phyloP scores from a whole-genome alignment of 2,329 filamentous ascomycete species.

The Gremmenia infestans region DNA sequence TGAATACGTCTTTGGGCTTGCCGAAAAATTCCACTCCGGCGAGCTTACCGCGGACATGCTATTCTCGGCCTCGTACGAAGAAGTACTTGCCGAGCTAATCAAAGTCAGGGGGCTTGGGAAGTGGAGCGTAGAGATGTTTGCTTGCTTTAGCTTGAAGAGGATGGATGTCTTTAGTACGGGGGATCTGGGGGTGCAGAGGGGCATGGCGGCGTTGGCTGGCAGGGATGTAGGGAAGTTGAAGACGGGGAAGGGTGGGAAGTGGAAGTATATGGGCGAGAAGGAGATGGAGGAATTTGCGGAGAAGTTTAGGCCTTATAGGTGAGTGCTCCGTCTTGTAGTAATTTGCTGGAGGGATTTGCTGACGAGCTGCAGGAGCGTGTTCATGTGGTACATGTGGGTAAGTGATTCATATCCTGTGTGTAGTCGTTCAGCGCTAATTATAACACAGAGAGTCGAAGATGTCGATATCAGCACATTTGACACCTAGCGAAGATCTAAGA shows the following conservation, averaged over 20 bases:
- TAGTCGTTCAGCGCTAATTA: background rate
- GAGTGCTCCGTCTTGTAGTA: constrained; percentile 22
- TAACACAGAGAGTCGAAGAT: constrained; percentile 61
- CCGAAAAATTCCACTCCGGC: constrained; percentile 70
- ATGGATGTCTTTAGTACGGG: constrained; percentile 92
- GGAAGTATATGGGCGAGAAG: constrained; percentile 94
- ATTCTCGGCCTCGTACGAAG: constrained; percentile 74
- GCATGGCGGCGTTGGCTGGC: constrained; percentile 84
- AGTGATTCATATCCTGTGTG: background rate
- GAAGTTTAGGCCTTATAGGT: constrained; percentile 77
- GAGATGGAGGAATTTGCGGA: constrained; percentile 84
- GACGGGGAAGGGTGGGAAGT: constrained; percentile 69
- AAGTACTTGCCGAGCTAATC: constrained; percentile 75
- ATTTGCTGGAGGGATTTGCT: constrained; percentile 10
- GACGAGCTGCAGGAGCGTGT: constrained; percentile 58
- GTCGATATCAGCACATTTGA: constrained; percentile 66
- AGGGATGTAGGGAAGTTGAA: constrained; percentile 82
- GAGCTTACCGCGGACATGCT: constrained; percentile 74
- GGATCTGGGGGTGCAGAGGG: constrained; percentile 87
- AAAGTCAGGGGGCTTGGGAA: constrained; percentile 81
- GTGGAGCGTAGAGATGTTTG: constrained; percentile 98
- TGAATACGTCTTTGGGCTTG: constrained; percentile 85
- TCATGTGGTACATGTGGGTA: constrained; percentile 96
- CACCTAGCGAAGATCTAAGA: background rate
- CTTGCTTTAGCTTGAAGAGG: constrained; percentile 88